Conservation (phyloP, 2,329 filamentous ascomycete species). For the Penicillium vulpinum region DNA sequence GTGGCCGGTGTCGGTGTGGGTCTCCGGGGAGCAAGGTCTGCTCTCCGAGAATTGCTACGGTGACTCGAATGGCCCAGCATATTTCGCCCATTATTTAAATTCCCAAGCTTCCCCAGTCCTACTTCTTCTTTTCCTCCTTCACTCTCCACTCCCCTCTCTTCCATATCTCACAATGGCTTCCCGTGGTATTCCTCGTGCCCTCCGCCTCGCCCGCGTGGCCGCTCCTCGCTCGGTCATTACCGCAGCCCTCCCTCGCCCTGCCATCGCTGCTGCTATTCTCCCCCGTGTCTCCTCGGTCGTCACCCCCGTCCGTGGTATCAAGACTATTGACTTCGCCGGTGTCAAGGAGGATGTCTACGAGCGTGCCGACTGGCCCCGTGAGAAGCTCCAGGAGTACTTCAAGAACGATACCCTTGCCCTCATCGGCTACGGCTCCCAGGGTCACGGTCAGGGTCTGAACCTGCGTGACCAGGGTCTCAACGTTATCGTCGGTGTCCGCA, state of each 20-base stretch:
- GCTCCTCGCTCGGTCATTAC: conserved; percentile 60
- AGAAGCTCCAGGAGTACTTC: conserved; percentile 99
- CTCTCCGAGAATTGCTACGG: conserved; percentile 23
- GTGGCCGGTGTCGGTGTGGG: conserved; percentile 19
- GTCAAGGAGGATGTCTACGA: conserved; percentile 94
- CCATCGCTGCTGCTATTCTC: conserved; percentile 46
- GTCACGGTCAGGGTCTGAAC: conserved; percentile 98
- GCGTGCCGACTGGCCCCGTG: conserved; percentile 96
- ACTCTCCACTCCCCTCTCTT: conserved; percentile 15
- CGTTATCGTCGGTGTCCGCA: conserved; percentile 97
- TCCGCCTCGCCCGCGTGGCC: conserved; percentile 59
- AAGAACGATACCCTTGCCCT: conserved; percentile 99
- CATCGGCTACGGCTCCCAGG: conserved; percentile 97
- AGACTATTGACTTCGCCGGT: conserved; percentile 99
- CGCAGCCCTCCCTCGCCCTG: conserved; percentile 54
- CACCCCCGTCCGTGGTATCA: conserved; percentile 69
- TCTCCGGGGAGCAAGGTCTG: conserved; percentile 19
- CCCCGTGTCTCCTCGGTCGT: conserved; percentile 49
- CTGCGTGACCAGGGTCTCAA: conserved; percentile 99
- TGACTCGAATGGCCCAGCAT: conserved; percentile 17
- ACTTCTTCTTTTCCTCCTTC: conserved; percentile 14
- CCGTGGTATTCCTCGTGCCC: conserved; percentile 55
- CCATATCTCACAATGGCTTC: conserved; percentile 46
- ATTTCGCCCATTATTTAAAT: conserved; percentile 21
- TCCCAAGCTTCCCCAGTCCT: conserved; percentile 18